Evolutionary conservation across 1,139 yeast species (phyloP).

Genomic region (Wickerhamomyces sp.): DNA sequence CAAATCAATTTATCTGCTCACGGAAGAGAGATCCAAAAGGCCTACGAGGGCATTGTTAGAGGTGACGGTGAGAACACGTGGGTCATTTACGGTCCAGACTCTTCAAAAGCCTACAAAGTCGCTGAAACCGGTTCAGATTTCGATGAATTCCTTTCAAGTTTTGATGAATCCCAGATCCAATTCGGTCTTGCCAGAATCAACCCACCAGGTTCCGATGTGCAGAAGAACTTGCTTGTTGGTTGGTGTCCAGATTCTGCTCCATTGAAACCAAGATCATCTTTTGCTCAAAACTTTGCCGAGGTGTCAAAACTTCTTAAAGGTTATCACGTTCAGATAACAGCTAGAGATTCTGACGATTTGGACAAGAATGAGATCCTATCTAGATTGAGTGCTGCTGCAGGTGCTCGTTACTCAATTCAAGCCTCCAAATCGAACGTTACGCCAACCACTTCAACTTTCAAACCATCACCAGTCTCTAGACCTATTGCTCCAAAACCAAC

Average conservation of each 20-base stretch:
- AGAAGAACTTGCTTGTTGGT: constrained; percentile 79
- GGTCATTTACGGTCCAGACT: constrained; percentile 60
- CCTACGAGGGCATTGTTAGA: constrained; percentile 59
- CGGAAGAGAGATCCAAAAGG: constrained; percentile 43
- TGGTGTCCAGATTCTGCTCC: constrained; percentile 95
- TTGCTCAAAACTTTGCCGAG: constrained; percentile 71
- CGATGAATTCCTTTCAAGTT: constrained; percentile 72
- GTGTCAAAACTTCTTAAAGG: constrained; percentile 68
- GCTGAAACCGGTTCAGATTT: constrained; percentile 56
- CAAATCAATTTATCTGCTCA: constrained; percentile 23
- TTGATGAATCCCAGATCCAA: constrained; percentile 85
- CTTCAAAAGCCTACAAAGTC: constrained; percentile 52
- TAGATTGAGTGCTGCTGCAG: constrained; percentile 86
- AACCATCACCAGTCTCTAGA: constrained; percentile 42
- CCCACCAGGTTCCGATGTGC: constrained; percentile 85
- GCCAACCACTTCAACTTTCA: constrained; percentile 60
- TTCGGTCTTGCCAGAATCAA: constrained; percentile 85
- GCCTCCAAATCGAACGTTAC: constrained; percentile 34
- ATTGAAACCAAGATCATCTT: constrained; percentile 65
- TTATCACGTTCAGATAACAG: constrained; percentile 93
- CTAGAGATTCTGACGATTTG: constrained; percentile 89
- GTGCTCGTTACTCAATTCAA: constrained; percentile 86
- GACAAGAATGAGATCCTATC: constrained; percentile 70
- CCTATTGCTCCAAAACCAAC: constrained; percentile 17
- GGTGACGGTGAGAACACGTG: constrained; percentile 54